phyloP scores from a whole-genome alignment of 441 rosid species.

The Erysimum cheiri region DNA sequence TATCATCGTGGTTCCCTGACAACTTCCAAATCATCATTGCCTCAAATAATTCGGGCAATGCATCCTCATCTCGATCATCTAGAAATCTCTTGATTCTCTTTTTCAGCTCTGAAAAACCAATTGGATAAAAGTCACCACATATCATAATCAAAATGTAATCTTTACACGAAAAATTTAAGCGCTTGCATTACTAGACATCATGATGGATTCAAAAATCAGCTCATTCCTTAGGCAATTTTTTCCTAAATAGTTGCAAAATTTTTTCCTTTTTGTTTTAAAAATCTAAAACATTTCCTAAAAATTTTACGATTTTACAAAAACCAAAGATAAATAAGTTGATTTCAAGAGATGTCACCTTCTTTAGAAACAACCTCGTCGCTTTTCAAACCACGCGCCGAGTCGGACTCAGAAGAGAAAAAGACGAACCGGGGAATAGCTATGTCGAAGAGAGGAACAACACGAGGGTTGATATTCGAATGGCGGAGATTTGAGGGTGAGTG shows the following conservation, averaged over 20 bases:
- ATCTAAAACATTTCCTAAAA: background rate
- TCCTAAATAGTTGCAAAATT: background rate
- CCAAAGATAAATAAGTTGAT: background rate
- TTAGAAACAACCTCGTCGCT: slow-evolving; percentile 35
- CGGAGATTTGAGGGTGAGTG: slow-evolving; percentile 24
- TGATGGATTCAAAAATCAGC: background rate
- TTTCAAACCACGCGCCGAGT: background rate
- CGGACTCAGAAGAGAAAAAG: slow-evolving; percentile 41
- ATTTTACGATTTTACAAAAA: background rate
- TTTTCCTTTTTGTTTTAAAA: background rate
- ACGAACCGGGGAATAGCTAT: slow-evolving; percentile 25
- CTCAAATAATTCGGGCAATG: slow-evolving; percentile 60
- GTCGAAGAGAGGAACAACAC: slow-evolving; percentile 30
- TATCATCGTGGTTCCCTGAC: slow-evolving; percentile 58
- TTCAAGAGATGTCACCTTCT: slow-evolving; percentile 37
- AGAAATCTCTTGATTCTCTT: slow-evolving; percentile 50
- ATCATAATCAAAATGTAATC: background rate
- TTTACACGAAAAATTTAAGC: background rate
- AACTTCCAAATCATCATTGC: slow-evolving; percentile 63
- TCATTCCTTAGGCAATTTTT: background rate
- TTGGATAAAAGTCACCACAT: background rate
- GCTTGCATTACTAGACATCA: background rate
- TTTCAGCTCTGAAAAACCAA: slow-evolving; percentile 57
- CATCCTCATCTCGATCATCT: slow-evolving; percentile 60
- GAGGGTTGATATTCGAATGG: background rate